Evolutionary conservation across 345 rosid genomes (phyloP).

Genomic region (Noccaea bulbosa): DNA sequence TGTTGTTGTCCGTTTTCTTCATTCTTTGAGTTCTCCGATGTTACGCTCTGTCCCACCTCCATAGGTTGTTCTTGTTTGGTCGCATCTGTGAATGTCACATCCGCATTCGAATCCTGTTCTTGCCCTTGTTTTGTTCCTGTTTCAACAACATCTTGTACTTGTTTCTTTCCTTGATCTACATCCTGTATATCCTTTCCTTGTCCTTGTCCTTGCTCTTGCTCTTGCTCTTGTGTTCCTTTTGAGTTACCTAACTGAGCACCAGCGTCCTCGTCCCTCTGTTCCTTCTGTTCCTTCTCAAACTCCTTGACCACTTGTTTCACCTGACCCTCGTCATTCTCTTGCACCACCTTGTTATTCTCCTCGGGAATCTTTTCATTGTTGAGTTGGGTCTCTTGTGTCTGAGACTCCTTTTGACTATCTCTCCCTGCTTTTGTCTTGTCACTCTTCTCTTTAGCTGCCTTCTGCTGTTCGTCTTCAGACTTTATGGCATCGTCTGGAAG

Average conservation of each 20-base stretch:
- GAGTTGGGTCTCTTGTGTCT: constrained; percentile 43
- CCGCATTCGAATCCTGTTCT: constrained; percentile 4
- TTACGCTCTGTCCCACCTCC: constrained; percentile 34
- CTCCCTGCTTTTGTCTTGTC: constrained; percentile 45
- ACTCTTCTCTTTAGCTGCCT: constrained; percentile 45
- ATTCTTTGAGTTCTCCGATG: constrained; percentile 34
- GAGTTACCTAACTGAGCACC: constrained; percentile 42
- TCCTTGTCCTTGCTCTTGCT: constrained; percentile 17
- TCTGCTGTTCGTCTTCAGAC: constrained; percentile 50
- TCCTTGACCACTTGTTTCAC: constrained; percentile 39
- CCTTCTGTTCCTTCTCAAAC: constrained; percentile 48
- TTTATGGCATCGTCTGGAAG: constrained; percentile 86
- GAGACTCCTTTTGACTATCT: constrained; percentile 46
- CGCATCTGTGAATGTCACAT: constrained; percentile 40
- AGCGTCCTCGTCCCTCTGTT: constrained; percentile 59
- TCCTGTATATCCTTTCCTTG: constrained; percentile 48
- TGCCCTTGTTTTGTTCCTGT: constrained; percentile 44
- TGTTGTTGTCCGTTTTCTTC: constrained; percentile 33
- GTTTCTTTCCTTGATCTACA: constrained; percentile 47
- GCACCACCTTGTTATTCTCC: constrained; percentile 20
- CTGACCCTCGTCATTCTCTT: constrained; percentile 32
- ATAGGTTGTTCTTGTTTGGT: constrained; percentile 43
- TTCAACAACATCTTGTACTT: constrained; percentile 41
- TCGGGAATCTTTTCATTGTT: constrained; percentile 31
- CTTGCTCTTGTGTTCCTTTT: constrained; percentile 39